Evolutionary conservation across 352 stramenopile species (phyloP).

Genomic region (Hyaloperonospora brassicae): DNA sequence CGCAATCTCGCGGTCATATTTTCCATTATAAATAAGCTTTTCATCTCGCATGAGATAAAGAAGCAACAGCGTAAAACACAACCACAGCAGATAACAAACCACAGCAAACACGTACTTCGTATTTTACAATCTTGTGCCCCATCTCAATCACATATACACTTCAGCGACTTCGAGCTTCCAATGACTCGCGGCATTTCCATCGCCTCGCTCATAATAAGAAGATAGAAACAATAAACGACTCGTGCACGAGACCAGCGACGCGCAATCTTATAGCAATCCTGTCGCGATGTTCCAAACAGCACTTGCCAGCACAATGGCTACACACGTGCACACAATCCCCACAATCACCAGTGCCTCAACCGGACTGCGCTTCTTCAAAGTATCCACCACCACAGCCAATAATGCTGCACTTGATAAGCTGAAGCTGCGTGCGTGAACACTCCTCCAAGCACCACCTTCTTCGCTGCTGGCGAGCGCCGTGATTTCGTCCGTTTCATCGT

Average conservation of each 20-base stretch:
- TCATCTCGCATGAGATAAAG: no score
- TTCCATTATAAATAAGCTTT: no score
- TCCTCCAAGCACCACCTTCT: slow-evolving; percentile 6
- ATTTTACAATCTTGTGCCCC: no score
- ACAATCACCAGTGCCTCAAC: slow-evolving; percentile 23
- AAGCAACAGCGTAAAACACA: no score
- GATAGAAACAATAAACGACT: slow-evolving; percentile 18
- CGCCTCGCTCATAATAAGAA: slow-evolving; percentile 15
- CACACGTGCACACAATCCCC: slow-evolving; percentile 13
- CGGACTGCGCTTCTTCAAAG: slow-evolving; percentile 25
- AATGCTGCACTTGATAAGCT: slow-evolving; percentile 23
- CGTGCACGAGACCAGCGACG: background rate
- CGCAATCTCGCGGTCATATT: no score
- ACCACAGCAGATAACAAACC: no score
- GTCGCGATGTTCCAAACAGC: slow-evolving; percentile 28
- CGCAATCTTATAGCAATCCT: slow-evolving; percentile 17
- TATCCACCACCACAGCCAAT: slow-evolving; percentile 18
- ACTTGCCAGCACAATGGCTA: slow-evolving; percentile 22
- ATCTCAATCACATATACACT: no score
- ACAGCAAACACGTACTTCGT: no score
- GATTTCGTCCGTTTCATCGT: slow-evolving; percentile 22
- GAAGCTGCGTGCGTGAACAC: slow-evolving; percentile 13
- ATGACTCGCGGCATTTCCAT: slow-evolving; percentile 19
- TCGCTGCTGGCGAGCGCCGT: slow-evolving; percentile 10
- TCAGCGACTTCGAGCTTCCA: slow-evolving; percentile 15